These are phyloP conservation scores for Hawksworthiomyces lignivorus DNA, from an alignment of 2,329 filamentous ascomycete genomes.

Conservation along the genomic window DNA sequence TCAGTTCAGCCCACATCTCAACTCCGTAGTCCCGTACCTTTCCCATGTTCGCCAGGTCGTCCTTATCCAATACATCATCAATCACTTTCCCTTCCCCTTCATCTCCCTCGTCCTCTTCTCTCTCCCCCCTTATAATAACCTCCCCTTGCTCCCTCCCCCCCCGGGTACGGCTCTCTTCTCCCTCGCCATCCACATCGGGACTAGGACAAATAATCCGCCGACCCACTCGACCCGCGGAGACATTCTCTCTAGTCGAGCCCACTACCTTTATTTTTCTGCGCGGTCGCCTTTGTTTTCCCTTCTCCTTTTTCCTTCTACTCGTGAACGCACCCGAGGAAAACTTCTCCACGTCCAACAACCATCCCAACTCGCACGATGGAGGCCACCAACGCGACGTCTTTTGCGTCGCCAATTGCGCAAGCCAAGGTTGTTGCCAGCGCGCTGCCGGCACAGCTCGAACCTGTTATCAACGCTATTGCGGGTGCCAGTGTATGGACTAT, in stretches of 20 bases:
- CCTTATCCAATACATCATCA: too few relatives aligned
- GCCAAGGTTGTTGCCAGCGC: constrained; percentile 42
- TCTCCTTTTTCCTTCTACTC: neutral
- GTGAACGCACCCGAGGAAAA: too few relatives aligned
- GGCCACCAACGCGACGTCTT: constrained; percentile 50
- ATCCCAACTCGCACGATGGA: too few relatives aligned
- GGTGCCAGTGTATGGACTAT: constrained; percentile 55
- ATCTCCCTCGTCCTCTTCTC: too few relatives aligned
- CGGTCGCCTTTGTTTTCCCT: neutral
- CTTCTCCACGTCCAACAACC: neutral
- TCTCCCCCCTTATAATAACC: neutral
- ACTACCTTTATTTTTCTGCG: neutral
- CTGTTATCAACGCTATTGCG: constrained; percentile 47
- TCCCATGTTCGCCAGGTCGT: too few relatives aligned
- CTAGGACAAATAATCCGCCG: constrained; percentile 9
- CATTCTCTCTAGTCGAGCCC: neutral
- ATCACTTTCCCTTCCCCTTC: too few relatives aligned
- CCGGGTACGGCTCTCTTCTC: too few relatives aligned
- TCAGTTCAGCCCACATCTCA: too few relatives aligned
- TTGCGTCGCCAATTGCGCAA: constrained; percentile 60
- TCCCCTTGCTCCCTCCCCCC: neutral
- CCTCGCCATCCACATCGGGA: too few relatives aligned
- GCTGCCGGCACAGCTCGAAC: constrained; percentile 49
- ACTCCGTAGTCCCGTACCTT: too few relatives aligned
- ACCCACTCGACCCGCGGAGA: neutral